Base-by-base conservation (phyloP, 148 eudicot species). In the Polygonum aviculare region DNA sequence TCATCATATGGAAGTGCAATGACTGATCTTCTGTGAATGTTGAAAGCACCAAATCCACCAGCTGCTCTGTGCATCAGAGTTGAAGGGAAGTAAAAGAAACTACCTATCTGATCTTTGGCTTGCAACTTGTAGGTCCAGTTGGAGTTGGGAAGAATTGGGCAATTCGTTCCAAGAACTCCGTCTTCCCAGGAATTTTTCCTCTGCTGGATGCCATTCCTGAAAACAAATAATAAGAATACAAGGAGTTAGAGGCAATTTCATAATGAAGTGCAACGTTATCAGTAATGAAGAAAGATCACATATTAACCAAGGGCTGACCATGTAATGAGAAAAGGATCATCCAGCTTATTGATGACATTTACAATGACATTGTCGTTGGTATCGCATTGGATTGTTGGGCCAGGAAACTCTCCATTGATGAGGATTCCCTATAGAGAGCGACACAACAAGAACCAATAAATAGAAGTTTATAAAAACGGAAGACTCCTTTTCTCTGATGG, bases 141-240 rank as follows among this genome's bases (percentile, higher is more conserved):
- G 63, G 86, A 49, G 74, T 86, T 76, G 2, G 96, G 91, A 35
- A 86, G 98, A 62, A 93, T 93, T 1, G 96, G 98, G 74, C 96
- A 93, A 40, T 91, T 93, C 0, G 98, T 93, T 74, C 98, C 98
- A 38, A 89, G 85, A 21, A 90, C 92, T 10, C 98, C 98, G 74
- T 90, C 98, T 86, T 89, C 90, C 96, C 95, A 93, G 0, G 96
- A 88, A 65, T 12, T 76, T 81, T 88, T 90, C 47, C 98, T 84
- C 70, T 90, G 93, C 76, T 90, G 87, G 55, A 93, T 10, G 8
- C 98, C 98, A 51, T 86, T 84, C 98, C 98, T 93, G 79, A 39
- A 19, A n/a, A 54, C 59, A 54, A 14, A 78, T 12, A 67, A 35
- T 0, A 36, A 69, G 35, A 40, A 15, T 31, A 7, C 15, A 15